Evolutionary conservation across 1,284 basidiomycete species (phyloP).

Genomic region (Rhodotorula sp.): DNA sequence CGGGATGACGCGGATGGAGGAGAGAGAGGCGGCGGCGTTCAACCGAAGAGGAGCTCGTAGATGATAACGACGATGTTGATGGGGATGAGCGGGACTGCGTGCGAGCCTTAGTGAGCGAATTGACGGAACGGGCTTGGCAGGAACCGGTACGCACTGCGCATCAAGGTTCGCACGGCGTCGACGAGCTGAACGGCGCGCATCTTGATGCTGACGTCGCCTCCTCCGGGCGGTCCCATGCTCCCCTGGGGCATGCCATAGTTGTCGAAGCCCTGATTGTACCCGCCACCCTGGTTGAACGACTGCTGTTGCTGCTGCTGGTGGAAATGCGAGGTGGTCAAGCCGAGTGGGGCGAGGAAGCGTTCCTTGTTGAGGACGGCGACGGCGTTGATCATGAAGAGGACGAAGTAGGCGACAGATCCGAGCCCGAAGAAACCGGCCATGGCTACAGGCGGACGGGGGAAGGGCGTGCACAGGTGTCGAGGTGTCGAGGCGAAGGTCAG

Average conservation of each 20-base stretch:
- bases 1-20: not conserved
- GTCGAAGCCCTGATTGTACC: conserved; percentile 18
- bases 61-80: conserved; percentile 41
- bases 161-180: conserved; percentile 37
- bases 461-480: not conserved
- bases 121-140: too few relatives aligned
- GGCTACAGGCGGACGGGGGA: not conserved
- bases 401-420: conserved; percentile 38
- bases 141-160: conserved; percentile 32
- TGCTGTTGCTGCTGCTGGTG: conserved; percentile 19
- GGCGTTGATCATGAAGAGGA: conserved; percentile 39
- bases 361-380: conserved; percentile 41
- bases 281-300: conserved; percentile 5
- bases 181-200: conserved; percentile 35
- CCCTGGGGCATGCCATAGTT: conserved; percentile 29
- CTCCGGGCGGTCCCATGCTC: not conserved
- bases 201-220: conserved; percentile 27
- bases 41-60: conserved; percentile 39
- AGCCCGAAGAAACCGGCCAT: conserved; percentile 32
- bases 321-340: conserved; percentile 27
- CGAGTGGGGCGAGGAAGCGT: conserved; percentile 41
- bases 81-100: conserved; percentile 38
- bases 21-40: not conserved
- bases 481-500: not conserved
- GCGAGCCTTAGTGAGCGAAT: not conserved